Evolutionary conservation across 2,329 filamentous ascomycete species (phyloP).

Genomic region (Clonostachys rhizophaga): DNA sequence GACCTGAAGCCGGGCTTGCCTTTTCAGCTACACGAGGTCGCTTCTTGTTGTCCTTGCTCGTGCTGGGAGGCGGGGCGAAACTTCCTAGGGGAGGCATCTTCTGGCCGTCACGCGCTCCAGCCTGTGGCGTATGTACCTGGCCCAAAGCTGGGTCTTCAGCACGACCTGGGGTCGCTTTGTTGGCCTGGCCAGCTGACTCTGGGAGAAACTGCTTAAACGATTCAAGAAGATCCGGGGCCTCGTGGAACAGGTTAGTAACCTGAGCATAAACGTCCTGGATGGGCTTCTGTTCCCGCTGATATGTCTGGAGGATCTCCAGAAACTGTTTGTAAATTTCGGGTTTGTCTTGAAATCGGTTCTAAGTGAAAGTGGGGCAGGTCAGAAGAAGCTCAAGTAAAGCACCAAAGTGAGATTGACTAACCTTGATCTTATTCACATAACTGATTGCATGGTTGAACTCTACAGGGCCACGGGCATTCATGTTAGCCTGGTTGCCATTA

Average conservation of each 20-base stretch:
- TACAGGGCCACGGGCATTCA: slow-evolving; percentile 81
- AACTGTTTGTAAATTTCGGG: slow-evolving; percentile 99
- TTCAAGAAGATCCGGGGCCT: slow-evolving; percentile 88
- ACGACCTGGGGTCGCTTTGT: slow-evolving; percentile 48
- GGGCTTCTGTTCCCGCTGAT: slow-evolving; percentile 95
- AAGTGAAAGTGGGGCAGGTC: slow-evolving; percentile 4
- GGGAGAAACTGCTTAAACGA: slow-evolving; percentile 99
- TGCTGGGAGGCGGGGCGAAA: slow-evolving; percentile 78
- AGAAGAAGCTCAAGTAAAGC: neutral
- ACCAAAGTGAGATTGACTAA: slow-evolving; percentile 31
- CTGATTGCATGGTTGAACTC: slow-evolving; percentile 99
- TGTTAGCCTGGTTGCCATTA: slow-evolving; percentile 44
- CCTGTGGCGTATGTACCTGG: slow-evolving; percentile 40
- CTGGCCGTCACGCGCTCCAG: slow-evolving; percentile 53
- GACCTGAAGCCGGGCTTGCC: slow-evolving; percentile 39
- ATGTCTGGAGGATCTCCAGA: slow-evolving; percentile 94
- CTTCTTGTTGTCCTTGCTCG: slow-evolving; percentile 88
- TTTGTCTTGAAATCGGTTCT: slow-evolving; percentile 96
- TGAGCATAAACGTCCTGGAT: slow-evolving; percentile 98
- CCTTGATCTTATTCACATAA: slow-evolving; percentile 99
- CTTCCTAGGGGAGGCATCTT: slow-evolving; percentile 93
- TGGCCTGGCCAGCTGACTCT: slow-evolving; percentile 63
- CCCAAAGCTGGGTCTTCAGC: slow-evolving; percentile 48
- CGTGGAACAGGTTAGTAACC: slow-evolving; percentile 89
- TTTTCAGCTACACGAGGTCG: slow-evolving; percentile 61